A percentile compares a stretch with the other conserved stretches of the same genome.
Conservation (phyloP, 1,284 basidiomycete genomes). For the Austroboletus rostrupii region DNA sequence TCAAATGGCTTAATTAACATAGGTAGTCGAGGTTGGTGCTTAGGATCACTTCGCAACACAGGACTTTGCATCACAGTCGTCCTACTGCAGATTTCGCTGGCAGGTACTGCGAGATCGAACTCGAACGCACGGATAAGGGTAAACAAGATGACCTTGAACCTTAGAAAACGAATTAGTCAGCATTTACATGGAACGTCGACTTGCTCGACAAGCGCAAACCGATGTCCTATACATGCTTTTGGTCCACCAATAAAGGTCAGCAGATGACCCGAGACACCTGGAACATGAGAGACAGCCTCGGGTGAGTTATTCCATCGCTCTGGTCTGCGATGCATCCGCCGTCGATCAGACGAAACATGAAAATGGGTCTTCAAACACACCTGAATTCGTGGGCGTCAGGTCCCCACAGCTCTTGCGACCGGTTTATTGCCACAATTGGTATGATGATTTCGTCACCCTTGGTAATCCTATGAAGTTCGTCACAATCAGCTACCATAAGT, state of each 20-base stretch:
- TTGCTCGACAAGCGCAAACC: neutral
- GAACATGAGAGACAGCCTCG: neutral
- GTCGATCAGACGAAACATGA: neutral
- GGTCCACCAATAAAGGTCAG: neutral
- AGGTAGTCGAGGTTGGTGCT: conserved; percentile 14
- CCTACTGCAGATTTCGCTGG: conserved; percentile 38
- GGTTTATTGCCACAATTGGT: neutral
- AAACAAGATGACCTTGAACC: conserved; percentile 59
- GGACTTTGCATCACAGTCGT: conserved; percentile 39
- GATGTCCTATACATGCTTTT: neutral
- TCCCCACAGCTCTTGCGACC: neutral
- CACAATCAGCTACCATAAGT: neutral
- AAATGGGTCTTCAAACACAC: neutral
- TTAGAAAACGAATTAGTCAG: conserved; percentile 12
- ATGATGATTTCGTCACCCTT: neutral
- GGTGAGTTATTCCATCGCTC: neutral
- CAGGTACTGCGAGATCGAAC: conserved; percentile 48
- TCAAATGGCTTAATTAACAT: conserved; percentile 16
- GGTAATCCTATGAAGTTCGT: neutral
- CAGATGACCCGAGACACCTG: neutral
- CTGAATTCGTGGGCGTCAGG: neutral
- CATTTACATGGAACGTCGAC: neutral
- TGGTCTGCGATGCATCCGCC: neutral
- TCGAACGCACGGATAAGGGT: conserved; percentile 53
- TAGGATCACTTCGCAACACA: conserved; percentile 24